A percentile compares a stretch with the other conserved stretches of the same genome.
phyloP scores from a whole-genome alignment of 495 filamentous ascomycete genomes.

The Penicillium chermesinum region DNA sequence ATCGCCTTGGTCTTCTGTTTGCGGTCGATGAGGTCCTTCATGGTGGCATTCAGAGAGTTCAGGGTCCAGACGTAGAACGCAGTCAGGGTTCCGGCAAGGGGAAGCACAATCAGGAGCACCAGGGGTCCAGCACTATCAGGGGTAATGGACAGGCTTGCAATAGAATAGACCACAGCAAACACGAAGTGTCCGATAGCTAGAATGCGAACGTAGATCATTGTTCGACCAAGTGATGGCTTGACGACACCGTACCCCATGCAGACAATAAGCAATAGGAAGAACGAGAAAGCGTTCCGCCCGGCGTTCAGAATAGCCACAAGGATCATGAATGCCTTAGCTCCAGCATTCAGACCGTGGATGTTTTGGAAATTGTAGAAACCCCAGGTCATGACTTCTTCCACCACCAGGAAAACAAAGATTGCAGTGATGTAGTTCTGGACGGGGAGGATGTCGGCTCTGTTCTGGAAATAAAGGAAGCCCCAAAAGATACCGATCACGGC shows the following conservation, averaged over 20 bases:
- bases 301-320: slow-evolving; percentile 90
- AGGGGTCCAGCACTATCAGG: slow-evolving; percentile 70
- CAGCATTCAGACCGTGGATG: slow-evolving; percentile 68
- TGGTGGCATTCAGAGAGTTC: slow-evolving; percentile 87
- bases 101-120: slow-evolving; percentile 92
- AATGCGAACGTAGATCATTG: slow-evolving; percentile 91
- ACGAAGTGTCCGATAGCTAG: slow-evolving; percentile 89
- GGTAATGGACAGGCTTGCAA: slow-evolving; percentile 83
- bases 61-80: slow-evolving; percentile 99
- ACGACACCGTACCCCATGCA: slow-evolving; percentile 99
- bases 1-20: slow-evolving; percentile 88
- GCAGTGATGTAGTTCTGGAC: slow-evolving; percentile 99
- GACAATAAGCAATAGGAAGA: slow-evolving; percentile 96
- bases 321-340: slow-evolving; percentile 82
- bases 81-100: slow-evolving; percentile 85
- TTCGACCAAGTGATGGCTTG: slow-evolving; percentile 85
- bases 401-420: slow-evolving; percentile 86
- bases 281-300: slow-evolving; percentile 92
- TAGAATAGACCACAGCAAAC: slow-evolving; percentile 89
- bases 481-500: slow-evolving; percentile 82
- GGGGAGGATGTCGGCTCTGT: slow-evolving; percentile 87
- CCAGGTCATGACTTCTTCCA: slow-evolving; percentile 98
- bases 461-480: slow-evolving; percentile 93
- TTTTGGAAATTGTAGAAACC: slow-evolving; percentile 95
- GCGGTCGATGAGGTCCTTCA: slow-evolving; percentile 89